Evolutionary conservation across 1,139 yeast species (phyloP), one percentile per base, ranked within the genome.

Genomic region (Suhomyces yuchorum): DNA sequence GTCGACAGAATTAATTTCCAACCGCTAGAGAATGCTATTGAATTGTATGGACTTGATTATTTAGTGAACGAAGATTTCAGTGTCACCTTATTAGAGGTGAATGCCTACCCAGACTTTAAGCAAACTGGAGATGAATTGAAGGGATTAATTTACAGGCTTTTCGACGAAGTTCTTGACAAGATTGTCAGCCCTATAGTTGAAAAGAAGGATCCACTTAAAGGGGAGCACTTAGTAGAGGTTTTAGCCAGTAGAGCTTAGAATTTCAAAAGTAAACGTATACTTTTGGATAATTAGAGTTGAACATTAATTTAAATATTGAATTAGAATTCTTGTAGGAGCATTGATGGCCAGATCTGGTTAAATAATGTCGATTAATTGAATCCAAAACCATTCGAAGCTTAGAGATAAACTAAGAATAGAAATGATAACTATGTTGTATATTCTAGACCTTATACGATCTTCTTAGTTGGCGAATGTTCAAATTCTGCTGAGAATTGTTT

Each of bases 61-160:
- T 67, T 93, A 51, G 87, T 93, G 8, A 84, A 82, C 55, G 72
- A 70, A 1, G 72, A 82, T 37, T 63, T 66, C 26, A 61, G 72
- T 8, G 93, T 87, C 3, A 74, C 74, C 41, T 65, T 93, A 37
- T 70, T 93, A 35, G 99, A 93, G 65, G 89, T 91, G 41, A 93
- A 93, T 62, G 86, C 98, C 8, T 93, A 87, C 62, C 99, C 99
- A 0, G 99, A 93, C 63, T 93, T 93, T 68, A 91, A 91, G 62
- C 99, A 93, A 67, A 93, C 98, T 0, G 99, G 99, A 11, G 80
- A 71, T 17, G 85, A 79, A 6, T 73, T 93, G 58, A 87, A 86
- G 60, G 71, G 60, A 1, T 60, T 92, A 23, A 88, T 93, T 26
- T 73, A 74, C 56, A 82, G 75, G 37, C 68, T 87, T 40, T 85